These are phyloP conservation scores for Sporisorium reilianum DNA, from an alignment of 1,284 basidiomycete genomes.

Conservation along the genomic window DNA sequence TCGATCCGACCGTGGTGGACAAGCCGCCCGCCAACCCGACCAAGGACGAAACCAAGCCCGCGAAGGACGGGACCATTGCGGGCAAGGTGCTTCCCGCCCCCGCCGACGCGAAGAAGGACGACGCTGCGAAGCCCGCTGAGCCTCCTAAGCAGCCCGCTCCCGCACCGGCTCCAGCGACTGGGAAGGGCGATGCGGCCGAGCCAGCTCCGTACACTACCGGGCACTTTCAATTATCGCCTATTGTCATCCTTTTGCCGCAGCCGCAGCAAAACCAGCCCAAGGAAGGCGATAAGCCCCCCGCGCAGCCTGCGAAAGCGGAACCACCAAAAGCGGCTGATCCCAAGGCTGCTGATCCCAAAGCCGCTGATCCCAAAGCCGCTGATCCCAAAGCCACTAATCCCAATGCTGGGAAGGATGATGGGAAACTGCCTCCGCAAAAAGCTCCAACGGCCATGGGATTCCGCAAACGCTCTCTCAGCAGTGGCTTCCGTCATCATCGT, in stretches of 20 bases:
- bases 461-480: slow-evolving; percentile 10
- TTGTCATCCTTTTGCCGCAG: background rate
- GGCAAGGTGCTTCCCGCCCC: slow-evolving; percentile 2
- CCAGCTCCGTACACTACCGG: background rate
- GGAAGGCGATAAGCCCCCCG: no score
- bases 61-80: slow-evolving; percentile 14
- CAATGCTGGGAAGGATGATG: no score
- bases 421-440: slow-evolving; percentile 9
- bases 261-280: no score
- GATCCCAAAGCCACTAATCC: no score
- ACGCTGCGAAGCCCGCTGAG: background rate
- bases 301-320: no score
- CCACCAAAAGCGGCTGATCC: background rate
- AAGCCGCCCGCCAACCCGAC: slow-evolving; percentile 10
- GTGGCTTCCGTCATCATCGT: background rate
- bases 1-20: slow-evolving; percentile 20
- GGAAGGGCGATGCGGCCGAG: background rate
- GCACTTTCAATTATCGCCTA: background rate
- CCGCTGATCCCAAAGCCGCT: background rate
- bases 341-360: background rate
- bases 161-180: background rate
- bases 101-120: background rate
- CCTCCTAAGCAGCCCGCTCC: background rate
- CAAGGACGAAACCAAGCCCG: slow-evolving; percentile 9
- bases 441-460: slow-evolving; percentile 35